Evolutionary conservation across 2,329 filamentous ascomycete genomes (phyloP), one percentile per base, ranked within the genome.

Genomic region (Stemphylium vesicarium): DNA sequence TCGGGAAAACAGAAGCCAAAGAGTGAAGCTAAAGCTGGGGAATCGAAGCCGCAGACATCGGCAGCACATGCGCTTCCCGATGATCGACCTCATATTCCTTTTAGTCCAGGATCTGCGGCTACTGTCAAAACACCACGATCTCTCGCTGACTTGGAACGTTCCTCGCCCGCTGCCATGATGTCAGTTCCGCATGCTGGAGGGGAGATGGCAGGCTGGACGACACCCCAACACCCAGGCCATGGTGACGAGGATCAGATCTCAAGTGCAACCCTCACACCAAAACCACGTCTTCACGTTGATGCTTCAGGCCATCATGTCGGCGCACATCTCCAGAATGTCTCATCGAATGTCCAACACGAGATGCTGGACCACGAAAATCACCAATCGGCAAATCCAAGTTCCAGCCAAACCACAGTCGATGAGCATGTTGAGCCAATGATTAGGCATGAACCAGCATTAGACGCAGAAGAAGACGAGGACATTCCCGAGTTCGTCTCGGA

Each of bases 341-440:
- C 42, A 2, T 43, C 45, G 2, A 32, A 50, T 26, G 42, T 48
- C 2, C 42, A 40, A 12, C 52, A 26, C 0, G 4, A 40, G 2
- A 39, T 24, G 4, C 18, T 41, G 16, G 18, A 40, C 11, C 29
- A 36, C 8, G 37, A 39, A 22, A 41, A 55, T 31, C 39, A 36
- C 13, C 46, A 36, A 16, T 42, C 56, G n/a, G 54, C 59, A 6
- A 63, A 57, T n/a, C 41, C 71, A 24, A 56, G 65, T 12, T 81
- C 79, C 1, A 80, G 78, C 50, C 79, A 81, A 58, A 80, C 76
- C 2, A 81, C 79, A 4, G 74, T 75, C 43, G 71, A 73, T 37
- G 75, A 77, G 45, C 57, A 43, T 11, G 43, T 59, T 10, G 62
- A 70, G 10, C 63, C 68, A 31, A 46, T 29, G 24, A 41, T 48